These are phyloP conservation scores for Metschnikowia hibisci DNA, from an alignment of 805 yeast species.

Conservation along the genomic window DNA sequence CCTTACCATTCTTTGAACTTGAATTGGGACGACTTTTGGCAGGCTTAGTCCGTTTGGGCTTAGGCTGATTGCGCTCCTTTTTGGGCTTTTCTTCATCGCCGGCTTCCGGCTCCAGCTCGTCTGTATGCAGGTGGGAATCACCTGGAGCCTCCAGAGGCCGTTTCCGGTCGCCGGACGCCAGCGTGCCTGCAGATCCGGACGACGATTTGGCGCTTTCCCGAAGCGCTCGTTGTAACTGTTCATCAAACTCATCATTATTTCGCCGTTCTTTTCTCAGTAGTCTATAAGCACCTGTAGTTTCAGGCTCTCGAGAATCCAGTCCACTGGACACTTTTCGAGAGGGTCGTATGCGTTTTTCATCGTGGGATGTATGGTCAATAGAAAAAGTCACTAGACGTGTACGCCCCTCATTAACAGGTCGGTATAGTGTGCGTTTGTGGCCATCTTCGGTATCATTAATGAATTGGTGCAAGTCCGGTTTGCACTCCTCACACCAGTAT, in stretches of 20 bases:
- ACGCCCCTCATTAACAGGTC: conserved; percentile 39
- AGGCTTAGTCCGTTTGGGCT: conserved; percentile 5
- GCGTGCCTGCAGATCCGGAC: conserved; percentile 16
- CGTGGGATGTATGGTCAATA: background rate
- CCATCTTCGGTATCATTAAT: conserved; percentile 31
- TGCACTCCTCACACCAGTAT: conserved; percentile 91
- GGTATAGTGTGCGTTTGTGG: conserved; percentile 31
- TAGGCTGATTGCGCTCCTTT: conserved; percentile 8
- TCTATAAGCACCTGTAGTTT: conserved; percentile 20
- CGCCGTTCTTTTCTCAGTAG: conserved; percentile 30
- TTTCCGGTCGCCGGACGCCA: conserved; percentile 19
- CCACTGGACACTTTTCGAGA: conserved; percentile 6
- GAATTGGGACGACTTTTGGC: conserved; percentile 5
- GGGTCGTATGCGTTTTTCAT: conserved; percentile 6
- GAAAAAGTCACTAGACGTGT: conserved; percentile 24
- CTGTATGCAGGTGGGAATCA: conserved; percentile 7
- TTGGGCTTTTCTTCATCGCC: conserved; percentile 9
- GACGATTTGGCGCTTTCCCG: conserved; percentile 53
- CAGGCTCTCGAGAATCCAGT: conserved; percentile 2
- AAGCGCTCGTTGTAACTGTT: conserved; percentile 45
- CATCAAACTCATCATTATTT: conserved; percentile 37
- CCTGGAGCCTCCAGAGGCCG: conserved; percentile 4
- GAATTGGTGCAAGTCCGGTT: conserved; percentile 72
- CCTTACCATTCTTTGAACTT: background rate
- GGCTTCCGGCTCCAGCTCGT: conserved; percentile 1